These are phyloP conservation scores for Trichoderma atrobrunneum DNA, from an alignment of 2,329 filamentous ascomycete genomes.

Conservation along the genomic window DNA sequence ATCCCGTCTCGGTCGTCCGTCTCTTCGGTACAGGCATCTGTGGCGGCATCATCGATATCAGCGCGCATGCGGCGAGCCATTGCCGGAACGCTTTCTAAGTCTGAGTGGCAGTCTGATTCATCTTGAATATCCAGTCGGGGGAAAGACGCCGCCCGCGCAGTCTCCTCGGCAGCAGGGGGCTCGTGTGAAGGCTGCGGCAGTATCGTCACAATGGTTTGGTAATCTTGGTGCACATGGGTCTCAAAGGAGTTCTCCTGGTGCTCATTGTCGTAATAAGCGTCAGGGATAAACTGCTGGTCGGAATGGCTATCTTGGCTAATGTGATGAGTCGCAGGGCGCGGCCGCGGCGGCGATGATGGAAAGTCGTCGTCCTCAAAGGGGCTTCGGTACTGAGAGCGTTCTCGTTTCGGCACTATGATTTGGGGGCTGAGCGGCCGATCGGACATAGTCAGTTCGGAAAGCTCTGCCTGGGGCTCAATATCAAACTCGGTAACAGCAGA, in stretches of 20 bases:
- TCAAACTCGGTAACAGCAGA: slow-evolving; percentile 71
- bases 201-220: slow-evolving; percentile 50
- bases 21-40: slow-evolving; percentile 38
- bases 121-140: slow-evolving; percentile 36
- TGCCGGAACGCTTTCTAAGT: slow-evolving; percentile 31
- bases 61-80: slow-evolving; percentile 27
- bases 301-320: not conserved
- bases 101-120: slow-evolving; percentile 40
- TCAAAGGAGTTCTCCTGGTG: slow-evolving; percentile 30
- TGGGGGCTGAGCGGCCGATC: slow-evolving; percentile 33
- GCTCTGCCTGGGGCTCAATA: slow-evolving; percentile 64
- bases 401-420: slow-evolving; percentile 25
- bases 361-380: slow-evolving; percentile 48
- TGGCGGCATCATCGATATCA: slow-evolving; percentile 33
- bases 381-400: slow-evolving; percentile 47
- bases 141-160: slow-evolving; percentile 31
- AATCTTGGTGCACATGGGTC: slow-evolving; percentile 22
- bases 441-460: slow-evolving; percentile 37
- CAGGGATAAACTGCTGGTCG: slow-evolving; percentile 26
- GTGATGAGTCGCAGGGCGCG: slow-evolving; percentile 22
- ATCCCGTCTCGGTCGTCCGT: slow-evolving; percentile 33
- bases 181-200: slow-evolving; percentile 40
- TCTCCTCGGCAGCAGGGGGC: slow-evolving; percentile 12
- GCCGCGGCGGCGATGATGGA: slow-evolving; percentile 2
- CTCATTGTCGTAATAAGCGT: slow-evolving; percentile 37